Base-by-base conservation (phyloP, 108 stramenopile species). In the Pseudonitzschia multiseries region DNA sequence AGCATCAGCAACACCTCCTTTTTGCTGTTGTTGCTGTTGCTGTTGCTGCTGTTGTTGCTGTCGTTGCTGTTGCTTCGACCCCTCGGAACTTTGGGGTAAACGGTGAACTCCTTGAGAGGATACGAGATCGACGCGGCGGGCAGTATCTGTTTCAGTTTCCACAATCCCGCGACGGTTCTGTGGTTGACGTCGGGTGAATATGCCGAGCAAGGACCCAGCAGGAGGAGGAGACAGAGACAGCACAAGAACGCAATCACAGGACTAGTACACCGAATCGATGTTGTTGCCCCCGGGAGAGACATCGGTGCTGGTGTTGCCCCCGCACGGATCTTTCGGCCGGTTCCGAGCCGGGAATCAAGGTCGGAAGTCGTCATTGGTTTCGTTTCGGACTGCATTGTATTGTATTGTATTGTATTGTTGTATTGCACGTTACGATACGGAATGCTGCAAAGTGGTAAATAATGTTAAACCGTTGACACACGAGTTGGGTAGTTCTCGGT, bases 91-190 rank as follows among this genome's bases (percentile, higher is more conserved):
- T 57, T 80, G 28, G 93, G 93, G 75, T 85, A 87, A 12, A 82
- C 84, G 18, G 93, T 93, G 65, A 93, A 93, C 70, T 93, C 93
- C 60, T 93, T 93, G 75, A 93, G 75, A 13, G 92, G 87, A 21
- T 71, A 80, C 22, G 31, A 73, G 31, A 41, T 59, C 40, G 70
- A 65, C 31, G 74, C 15, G 15, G 61, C 14, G 28, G 28, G 46
- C 31, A n/a, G n/a, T n/a, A 50, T 56, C 28, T 81, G 76, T 10
- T 77, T 83, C 32, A 83, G 57, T 74, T 78, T 72, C 80, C 93
- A 93, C 26, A 93, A 69, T 20, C 93, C 93, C 5, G 86, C 90
- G 24, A 93, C 84, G 13, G 78, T 87, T 21, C 83, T 78, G 28
- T 84, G 89, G 65, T 81, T 75, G n/a, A 93, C 82, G 22, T 86